These are phyloP conservation scores for Gossypium schwendimanii DNA, from an alignment of 441 rosid species.

Conservation along the genomic window DNA sequence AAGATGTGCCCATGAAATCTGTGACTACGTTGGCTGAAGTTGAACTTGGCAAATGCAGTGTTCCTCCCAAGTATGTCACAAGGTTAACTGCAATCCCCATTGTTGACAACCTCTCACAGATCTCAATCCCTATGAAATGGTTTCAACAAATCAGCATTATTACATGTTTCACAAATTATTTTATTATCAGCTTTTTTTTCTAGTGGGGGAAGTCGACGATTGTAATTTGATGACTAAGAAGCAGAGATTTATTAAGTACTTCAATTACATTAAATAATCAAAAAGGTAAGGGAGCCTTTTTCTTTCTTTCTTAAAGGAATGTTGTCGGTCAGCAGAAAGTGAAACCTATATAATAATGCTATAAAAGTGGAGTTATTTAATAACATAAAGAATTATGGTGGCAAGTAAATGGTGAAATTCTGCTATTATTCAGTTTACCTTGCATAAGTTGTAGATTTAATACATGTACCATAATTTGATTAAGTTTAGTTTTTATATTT, in stretches of 20 bases:
- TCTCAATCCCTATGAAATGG: conserved; percentile 31
- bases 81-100: conserved; percentile 47
- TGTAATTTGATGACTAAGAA: not conserved
- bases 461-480: not conserved
- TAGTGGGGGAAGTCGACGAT: not conserved
- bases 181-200: not conserved
- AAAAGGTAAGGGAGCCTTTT: not conserved
- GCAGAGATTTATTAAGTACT: not conserved
- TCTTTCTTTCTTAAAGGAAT: not conserved
- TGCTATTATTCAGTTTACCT: too few species aligned
- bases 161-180: not conserved
- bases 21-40: conserved; percentile 39
- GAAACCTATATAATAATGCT: not conserved
- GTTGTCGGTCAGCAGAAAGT: conserved; percentile 6
- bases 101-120: conserved; percentile 42
- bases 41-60: conserved; percentile 42
- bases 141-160: not conserved
- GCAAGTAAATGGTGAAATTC: not conserved
- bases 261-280: not conserved
- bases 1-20: conserved; percentile 39
- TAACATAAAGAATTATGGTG: not conserved
- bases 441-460: too few species aligned
- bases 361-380: not conserved
- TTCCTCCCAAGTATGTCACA: conserved; percentile 37
- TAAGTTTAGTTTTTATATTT: too few species aligned